Percentiles rank a stretch among this genome's conserved stretches.
Conservation (phyloP, 768 basidiomycete species). For the Gloeostereum incarnatum region DNA sequence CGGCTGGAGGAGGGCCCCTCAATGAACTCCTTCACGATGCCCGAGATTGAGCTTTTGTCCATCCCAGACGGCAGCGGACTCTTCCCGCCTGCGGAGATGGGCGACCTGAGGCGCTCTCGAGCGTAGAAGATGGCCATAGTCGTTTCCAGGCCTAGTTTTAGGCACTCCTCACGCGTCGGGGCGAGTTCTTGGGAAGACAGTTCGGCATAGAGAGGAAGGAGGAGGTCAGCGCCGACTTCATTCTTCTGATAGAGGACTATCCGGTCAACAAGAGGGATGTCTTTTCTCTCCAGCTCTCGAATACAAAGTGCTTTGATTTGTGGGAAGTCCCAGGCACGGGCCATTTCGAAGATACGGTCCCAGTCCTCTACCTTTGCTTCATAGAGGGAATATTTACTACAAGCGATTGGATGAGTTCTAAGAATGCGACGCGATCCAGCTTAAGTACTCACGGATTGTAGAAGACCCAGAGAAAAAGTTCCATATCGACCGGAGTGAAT, state of each 20-base stretch:
- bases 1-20: too few relatives aligned
- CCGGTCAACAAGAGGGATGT: constrained; percentile 10
- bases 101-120: constrained; percentile 37
- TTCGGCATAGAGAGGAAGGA: constrained; percentile 41
- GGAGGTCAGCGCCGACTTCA: constrained; percentile 34
- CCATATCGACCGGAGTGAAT: constrained; percentile 37
- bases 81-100: constrained; percentile 18
- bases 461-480: constrained; percentile 51
- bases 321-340: constrained; percentile 30
- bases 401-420: too few relatives aligned
- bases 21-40: too few relatives aligned
- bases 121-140: constrained; percentile 41
- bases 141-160: constrained; percentile 46
- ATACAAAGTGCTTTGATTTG: constrained; percentile 27
- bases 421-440: not conserved
- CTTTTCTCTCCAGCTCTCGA: constrained; percentile 23
- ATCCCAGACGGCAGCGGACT: constrained; percentile 6
- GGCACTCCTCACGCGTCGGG: constrained; percentile 43
- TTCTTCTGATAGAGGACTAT: constrained; percentile 46
- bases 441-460: constrained; percentile 44
- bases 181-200: constrained; percentile 44
- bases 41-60: too few relatives aligned
- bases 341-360: constrained; percentile 27
- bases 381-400: constrained; percentile 27
- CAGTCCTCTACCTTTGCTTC: constrained; percentile 28